Evolutionary conservation across 2,329 filamentous ascomycete genomes (phyloP), one percentile per base, ranked within the genome.

Genomic region (Venturia aucupariae): DNA sequence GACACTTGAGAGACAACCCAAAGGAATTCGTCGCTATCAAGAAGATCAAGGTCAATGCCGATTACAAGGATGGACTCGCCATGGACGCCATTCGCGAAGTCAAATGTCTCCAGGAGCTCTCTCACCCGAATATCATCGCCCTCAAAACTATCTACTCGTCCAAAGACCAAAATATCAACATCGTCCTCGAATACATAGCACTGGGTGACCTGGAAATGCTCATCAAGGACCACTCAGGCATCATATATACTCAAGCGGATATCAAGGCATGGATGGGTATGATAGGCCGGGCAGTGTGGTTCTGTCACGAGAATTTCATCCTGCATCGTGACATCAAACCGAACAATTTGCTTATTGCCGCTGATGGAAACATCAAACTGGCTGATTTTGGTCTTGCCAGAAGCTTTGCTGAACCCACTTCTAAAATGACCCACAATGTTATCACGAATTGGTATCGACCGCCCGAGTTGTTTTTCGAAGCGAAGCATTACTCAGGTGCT

Each of bases 231-330:
- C 86, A 84, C 38, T 84, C 87, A 57, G 80, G 80, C 63, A 87
- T 97, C 59, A 85, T 86, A 64, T 97, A 97, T 75, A 90, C 90
- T 67, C 85, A 86, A 13, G 89, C 90, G 22, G 94, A 99, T 75
- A 92, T 97, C 75, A 99, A 99, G 76, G 89, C 92, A 19, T 99
- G 94, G 94, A 96, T 97, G 88, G 90, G 90, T 68, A 97, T 97
- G 94, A 83, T 97, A n/a, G 85, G 84, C 35, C 87, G 93, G 51
- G 94, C 90, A 32, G 86, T 97, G 35, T 96, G 91, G 88, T 99
- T 96, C 80, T 97, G 94, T 76, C 94, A 99, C 76, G 90, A 92
- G 73, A 95, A 94, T 75, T 93, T 89, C 71, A 85, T 99, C 22
- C 82, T 99, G 38, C 94, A 99, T 77, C 90, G 94, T 70, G 94